Evolutionary conservation across 1,284 basidiomycete species (phyloP).

Genomic region (Grifola frondosa): DNA sequence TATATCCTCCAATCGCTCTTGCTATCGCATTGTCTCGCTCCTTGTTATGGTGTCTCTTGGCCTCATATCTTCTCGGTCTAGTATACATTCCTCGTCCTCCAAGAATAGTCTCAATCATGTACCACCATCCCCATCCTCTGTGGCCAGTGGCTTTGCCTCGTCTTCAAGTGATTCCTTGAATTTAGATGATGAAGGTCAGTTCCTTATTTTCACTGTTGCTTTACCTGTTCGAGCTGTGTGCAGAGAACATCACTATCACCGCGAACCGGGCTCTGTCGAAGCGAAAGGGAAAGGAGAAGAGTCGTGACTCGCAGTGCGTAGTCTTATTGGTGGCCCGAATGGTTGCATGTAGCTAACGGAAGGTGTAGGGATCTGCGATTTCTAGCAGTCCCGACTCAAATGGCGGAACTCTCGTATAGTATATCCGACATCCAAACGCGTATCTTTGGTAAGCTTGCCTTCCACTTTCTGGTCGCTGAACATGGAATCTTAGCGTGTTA

Average conservation of each 20-base stretch:
- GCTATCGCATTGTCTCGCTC: conserved; percentile 32
- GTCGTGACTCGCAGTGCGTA: conserved; percentile 41
- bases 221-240: conserved; percentile 10
- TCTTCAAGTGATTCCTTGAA: conserved; percentile 54
- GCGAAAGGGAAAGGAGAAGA: conserved; percentile 51
- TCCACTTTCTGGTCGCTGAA: conserved; percentile 4
- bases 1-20: conserved; percentile 23
- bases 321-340: conserved; percentile 1
- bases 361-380: conserved; percentile 62
- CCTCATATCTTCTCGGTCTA: conserved; percentile 40
- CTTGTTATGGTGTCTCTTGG: conserved; percentile 44
- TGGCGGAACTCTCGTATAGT: conserved; percentile 78
- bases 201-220: conserved; percentile 5
- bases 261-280: conserved; percentile 44
- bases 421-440: conserved; percentile 85
- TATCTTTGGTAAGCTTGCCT: conserved; percentile 66
- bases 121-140: conserved; percentile 38
- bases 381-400: conserved; percentile 76
- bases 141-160: conserved; percentile 43
- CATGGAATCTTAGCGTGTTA: conserved; percentile 1
- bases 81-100: conserved; percentile 31
- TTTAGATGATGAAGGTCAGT: conserved; percentile 58
- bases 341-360: conserved; percentile 10
- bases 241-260: conserved; percentile 72
- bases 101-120: conserved; percentile 29